A percentile compares a stretch with the other conserved stretches of the same genome.
phyloP scores from a whole-genome alignment of 306 rosid species.

The Oxytropis ochrocephala region DNA sequence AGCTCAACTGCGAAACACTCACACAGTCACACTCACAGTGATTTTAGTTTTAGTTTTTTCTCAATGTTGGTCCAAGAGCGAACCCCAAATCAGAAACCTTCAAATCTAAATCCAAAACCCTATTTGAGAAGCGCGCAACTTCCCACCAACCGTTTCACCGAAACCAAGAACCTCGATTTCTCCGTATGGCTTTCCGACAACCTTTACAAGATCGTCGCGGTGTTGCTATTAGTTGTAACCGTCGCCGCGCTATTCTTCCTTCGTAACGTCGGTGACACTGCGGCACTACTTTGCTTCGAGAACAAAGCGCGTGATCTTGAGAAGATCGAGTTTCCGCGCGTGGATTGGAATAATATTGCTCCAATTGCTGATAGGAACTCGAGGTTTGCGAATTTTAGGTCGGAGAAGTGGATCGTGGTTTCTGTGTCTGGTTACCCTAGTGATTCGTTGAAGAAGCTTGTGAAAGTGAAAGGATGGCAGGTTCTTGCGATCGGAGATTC shows the following conservation, averaged over 20 bases:
- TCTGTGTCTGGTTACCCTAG: conserved; percentile 70
- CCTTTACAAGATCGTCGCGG: conserved; percentile 43
- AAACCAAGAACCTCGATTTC: conserved; percentile 60
- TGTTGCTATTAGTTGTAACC: conserved; percentile 45
- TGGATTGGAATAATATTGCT: conserved; percentile 51
- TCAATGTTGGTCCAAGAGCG: conserved; percentile 92
- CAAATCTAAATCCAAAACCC: conserved; percentile 40
- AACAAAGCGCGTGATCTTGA: conserved; percentile 54
- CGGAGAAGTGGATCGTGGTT: conserved; percentile 87
- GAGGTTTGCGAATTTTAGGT: conserved; percentile 49
- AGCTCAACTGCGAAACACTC: not conserved
- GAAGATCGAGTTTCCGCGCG: conserved; percentile 59
- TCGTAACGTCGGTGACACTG: conserved; percentile 75
- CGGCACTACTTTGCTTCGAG: conserved; percentile 86
- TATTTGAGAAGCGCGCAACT: conserved; percentile 39
- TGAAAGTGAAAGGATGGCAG: conserved; percentile 84
- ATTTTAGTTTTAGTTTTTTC: not conserved
- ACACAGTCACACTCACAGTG: not conserved
- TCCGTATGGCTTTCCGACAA: conserved; percentile 79
- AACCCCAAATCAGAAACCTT: conserved; percentile 57
- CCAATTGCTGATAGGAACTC: conserved; percentile 50
- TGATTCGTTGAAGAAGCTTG: conserved; percentile 57
- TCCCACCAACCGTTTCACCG: conserved; percentile 43
- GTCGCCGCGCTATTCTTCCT: conserved; percentile 78
- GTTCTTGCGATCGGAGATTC: conserved; percentile 80